These are phyloP conservation scores for Kodamaea alishanica DNA, from an alignment of 1,139 yeast species.

Conservation along the genomic window DNA sequence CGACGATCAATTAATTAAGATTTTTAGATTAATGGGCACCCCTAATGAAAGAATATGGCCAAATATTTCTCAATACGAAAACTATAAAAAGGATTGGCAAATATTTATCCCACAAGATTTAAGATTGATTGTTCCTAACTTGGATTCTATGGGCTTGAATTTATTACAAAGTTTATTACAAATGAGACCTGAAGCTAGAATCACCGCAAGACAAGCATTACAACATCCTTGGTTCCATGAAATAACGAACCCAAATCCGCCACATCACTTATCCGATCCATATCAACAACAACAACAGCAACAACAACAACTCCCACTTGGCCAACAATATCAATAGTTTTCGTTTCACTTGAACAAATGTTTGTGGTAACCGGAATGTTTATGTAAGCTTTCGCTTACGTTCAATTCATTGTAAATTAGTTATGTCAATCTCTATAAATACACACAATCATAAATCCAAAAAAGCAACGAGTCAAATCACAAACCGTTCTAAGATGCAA, in stretches of 20 bases:
- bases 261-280: slow-evolving; percentile 36
- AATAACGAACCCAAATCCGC: slow-evolving; percentile 45
- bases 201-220: slow-evolving; percentile 87
- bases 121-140: slow-evolving; percentile 66
- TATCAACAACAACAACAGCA: slow-evolving; percentile 36
- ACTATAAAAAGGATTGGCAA: slow-evolving; percentile 77
- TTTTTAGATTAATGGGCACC: slow-evolving; percentile 92
- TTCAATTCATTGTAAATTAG: not conserved
- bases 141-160: slow-evolving; percentile 80
- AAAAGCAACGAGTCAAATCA: slow-evolving; percentile 4
- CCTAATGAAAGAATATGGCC: slow-evolving; percentile 98
- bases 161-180: slow-evolving; percentile 74
- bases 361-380: too few species aligned
- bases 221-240: slow-evolving; percentile 97
- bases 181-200: slow-evolving; percentile 87
- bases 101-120: slow-evolving; percentile 81
- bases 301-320: slow-evolving; percentile 13
- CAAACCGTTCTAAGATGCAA: too few species aligned
- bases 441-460: slow-evolving; percentile 2
- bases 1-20: slow-evolving; percentile 87
- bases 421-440: slow-evolving; percentile 1
- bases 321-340: slow-evolving; percentile 9
- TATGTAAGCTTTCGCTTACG: too few species aligned
- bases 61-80: slow-evolving; percentile 79
- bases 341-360: not conserved